A percentile compares a stretch with the other conserved stretches of the same genome.
phyloP scores from a whole-genome alignment of 2,329 filamentous ascomycete species.

The Neophaeococcomyces mojaviensis region DNA sequence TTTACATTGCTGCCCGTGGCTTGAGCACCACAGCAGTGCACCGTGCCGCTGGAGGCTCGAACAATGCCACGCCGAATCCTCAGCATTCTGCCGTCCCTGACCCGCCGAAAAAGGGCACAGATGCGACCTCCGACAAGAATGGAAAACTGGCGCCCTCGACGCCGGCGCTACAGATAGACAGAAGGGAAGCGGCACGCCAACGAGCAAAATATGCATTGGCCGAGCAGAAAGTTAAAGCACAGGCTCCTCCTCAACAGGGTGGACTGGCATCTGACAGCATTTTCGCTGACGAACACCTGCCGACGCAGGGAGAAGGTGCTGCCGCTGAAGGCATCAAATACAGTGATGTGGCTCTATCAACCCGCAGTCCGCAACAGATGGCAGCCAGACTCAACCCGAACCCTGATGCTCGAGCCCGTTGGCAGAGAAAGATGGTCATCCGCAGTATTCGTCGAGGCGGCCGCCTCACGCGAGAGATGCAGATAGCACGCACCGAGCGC shows the following conservation, averaged over 20 bases:
- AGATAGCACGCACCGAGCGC: constrained; percentile 60
- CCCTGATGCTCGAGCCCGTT: constrained; percentile 61
- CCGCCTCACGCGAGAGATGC: constrained; percentile 57
- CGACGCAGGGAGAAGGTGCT: background rate
- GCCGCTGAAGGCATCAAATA: background rate
- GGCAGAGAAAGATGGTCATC: constrained; percentile 78
- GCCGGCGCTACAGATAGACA: background rate
- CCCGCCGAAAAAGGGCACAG: background rate
- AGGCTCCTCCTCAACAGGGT: background rate
- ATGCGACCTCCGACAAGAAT: background rate
- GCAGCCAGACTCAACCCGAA: constrained; percentile 65
- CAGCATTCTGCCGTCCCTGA: constrained; percentile 2
- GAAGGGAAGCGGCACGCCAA: background rate
- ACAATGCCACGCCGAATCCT: constrained; percentile 7
- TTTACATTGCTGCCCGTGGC: constrained; percentile 6
- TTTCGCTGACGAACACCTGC: constrained; percentile 9
- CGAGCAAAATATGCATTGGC: background rate
- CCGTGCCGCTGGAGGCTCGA: constrained; percentile 3
- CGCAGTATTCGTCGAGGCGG: constrained; percentile 63
- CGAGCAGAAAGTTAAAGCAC: constrained; percentile 5
- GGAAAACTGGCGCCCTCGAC: background rate
- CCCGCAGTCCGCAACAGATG: constrained; percentile 48
- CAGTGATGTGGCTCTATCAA: constrained; percentile 21
- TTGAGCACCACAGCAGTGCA: constrained; percentile 1
- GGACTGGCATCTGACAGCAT: constrained; percentile 11